phyloP scores from a whole-genome alignment of 2,329 filamentous ascomycete species.

The Neurospora crassa region DNA sequence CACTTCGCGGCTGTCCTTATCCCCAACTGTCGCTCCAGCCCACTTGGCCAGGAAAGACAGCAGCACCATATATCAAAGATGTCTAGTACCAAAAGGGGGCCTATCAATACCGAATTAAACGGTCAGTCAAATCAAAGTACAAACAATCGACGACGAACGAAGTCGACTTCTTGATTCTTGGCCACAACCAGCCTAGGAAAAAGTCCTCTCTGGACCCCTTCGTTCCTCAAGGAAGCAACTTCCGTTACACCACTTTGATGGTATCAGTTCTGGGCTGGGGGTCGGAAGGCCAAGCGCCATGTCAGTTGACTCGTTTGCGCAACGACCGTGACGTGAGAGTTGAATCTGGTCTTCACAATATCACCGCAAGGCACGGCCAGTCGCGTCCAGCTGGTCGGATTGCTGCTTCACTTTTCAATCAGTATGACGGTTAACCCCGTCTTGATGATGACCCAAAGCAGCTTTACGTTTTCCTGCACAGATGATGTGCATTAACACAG shows the following conservation, averaged over 20 bases:
- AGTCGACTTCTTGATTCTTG: background rate
- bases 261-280: background rate
- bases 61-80: background rate
- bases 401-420: background rate
- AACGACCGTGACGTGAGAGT: background rate
- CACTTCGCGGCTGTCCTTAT: background rate
- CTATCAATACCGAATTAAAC: background rate
- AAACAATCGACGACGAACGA: background rate
- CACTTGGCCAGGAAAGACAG: background rate
- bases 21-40: background rate
- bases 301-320: background rate
- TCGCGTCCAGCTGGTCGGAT: background rate
- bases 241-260: background rate
- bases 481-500: background rate
- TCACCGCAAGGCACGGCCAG: background rate
- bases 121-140: background rate
- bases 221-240: background rate
- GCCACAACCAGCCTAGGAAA: background rate
- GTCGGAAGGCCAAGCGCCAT: background rate
- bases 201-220: background rate
- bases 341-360: background rate
- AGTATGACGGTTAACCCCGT: background rate
- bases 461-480: background rate
- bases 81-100: background rate
- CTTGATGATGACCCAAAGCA: background rate